A percentile compares a stretch with the other conserved stretches of the same genome.
Evolutionary conservation across 768 basidiomycete species (phyloP).

Genomic region (Dioszegia aurantiaca): DNA sequence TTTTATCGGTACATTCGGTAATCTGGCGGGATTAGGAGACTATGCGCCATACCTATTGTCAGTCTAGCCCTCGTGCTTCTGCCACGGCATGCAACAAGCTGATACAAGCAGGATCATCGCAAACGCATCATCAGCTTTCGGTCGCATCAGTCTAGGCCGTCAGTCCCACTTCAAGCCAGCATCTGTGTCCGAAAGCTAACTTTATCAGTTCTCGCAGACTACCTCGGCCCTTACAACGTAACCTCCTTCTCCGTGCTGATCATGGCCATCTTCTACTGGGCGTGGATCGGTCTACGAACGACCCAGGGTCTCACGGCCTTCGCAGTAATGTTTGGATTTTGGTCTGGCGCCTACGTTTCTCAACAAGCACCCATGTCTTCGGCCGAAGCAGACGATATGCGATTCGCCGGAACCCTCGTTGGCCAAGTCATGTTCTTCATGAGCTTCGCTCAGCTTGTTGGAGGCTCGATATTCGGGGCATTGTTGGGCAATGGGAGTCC

Average conservation of each 20-base stretch:
- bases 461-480: slow-evolving; percentile 21
- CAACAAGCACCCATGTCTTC: slow-evolving; percentile 21
- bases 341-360: slow-evolving; percentile 22
- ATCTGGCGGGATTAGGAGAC: slow-evolving; percentile 16
- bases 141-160: slow-evolving; percentile 18
- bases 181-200: not conserved
- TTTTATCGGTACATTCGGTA: slow-evolving; percentile 31
- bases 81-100: slow-evolving; percentile 16
- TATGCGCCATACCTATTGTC: slow-evolving; percentile 34
- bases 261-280: slow-evolving; percentile 18
- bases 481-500: slow-evolving; percentile 18
- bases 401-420: slow-evolving; percentile 25
- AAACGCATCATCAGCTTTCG: slow-evolving; percentile 14
- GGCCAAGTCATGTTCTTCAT: slow-evolving; percentile 27
- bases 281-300: slow-evolving; percentile 21
- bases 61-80: slow-evolving; percentile 5
- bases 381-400: slow-evolving; percentile 15
- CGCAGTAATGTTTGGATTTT: slow-evolving; percentile 21
- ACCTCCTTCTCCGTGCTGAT: slow-evolving; percentile 15
- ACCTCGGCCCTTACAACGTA: slow-evolving; percentile 21
- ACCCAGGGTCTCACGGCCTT: slow-evolving; percentile 12
- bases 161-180: not conserved
- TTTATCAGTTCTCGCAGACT: slow-evolving; percentile 15
- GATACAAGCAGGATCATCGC: slow-evolving; percentile 14
- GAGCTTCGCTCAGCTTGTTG: slow-evolving; percentile 18